phyloP scores from a whole-genome alignment of 345 rosid species.

The Firmiana major region DNA sequence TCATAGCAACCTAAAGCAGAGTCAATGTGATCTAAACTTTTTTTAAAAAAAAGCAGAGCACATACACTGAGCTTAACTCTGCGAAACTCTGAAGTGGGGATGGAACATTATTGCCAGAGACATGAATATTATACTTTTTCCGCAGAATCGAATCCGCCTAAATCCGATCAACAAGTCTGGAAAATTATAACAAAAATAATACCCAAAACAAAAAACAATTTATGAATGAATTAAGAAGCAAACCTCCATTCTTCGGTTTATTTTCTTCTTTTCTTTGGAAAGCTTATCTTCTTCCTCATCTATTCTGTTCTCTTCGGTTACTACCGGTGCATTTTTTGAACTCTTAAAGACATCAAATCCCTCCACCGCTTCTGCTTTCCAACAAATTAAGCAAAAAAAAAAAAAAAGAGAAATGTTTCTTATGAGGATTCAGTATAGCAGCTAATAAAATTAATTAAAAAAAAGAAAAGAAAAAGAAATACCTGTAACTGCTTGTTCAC shows the following conservation, averaged over 20 bases:
- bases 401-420: background rate
- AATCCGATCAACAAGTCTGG: slow-evolving; percentile 15
- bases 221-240: background rate
- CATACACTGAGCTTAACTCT: slow-evolving; percentile 65
- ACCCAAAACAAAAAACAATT: background rate
- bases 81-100: slow-evolving; percentile 68
- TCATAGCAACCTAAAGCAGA: slow-evolving; percentile 4
- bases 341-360: slow-evolving; percentile 75
- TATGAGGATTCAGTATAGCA: background rate
- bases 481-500: slow-evolving; percentile 52
- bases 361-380: slow-evolving; percentile 47
- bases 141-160: slow-evolving; percentile 69
- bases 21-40: background rate
- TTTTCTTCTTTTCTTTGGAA: slow-evolving; percentile 47
- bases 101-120: slow-evolving; percentile 70
- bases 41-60: background rate
- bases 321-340: slow-evolving; percentile 31
- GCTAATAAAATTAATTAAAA: background rate
- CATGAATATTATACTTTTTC: slow-evolving; percentile 73
- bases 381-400: background rate
- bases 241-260: slow-evolving; percentile 67
- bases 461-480: background rate
- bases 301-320: slow-evolving; percentile 24
- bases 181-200: background rate
- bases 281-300: slow-evolving; percentile 26